Evolutionary conservation across 495 filamentous ascomycete species (phyloP), one percentile per base, ranked within the genome.

Genomic region (Beverwykella pulmonaria): DNA sequence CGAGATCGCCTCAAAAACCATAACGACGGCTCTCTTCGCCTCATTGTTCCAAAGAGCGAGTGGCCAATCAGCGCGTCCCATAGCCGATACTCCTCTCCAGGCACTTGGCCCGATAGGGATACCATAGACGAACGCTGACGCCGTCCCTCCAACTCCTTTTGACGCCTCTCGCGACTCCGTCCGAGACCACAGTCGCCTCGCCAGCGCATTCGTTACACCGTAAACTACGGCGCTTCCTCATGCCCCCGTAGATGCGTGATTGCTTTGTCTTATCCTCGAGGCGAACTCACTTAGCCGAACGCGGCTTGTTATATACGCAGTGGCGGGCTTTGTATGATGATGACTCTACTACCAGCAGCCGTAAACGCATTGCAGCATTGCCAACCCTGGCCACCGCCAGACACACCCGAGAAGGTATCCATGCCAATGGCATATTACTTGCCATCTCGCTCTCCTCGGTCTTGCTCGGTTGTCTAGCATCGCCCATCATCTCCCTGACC

Each of bases 91-190:
- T 17, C 19, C 17, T 4, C 49, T 56, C 3, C 32, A 0, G 25
- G n/a, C 55, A 17, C 60, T 63, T 65, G 46, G n/a, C 60, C 32
- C 2, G 2, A 55, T 26, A 6, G 4, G 67, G 61, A 44, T 34
- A 32, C 47, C 25, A 48, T 69, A 60, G 56, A 65, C 67, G 67
- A 69, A 57, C 32, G 34, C 49, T 27, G 39, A 56, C 53, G 61
- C 61, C 44, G 47, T 29, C 53, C 26, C 46, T 36, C 17, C 53
- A 68, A 26, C 41, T 27, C 19, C 41, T 30, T 53, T 36, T 34
- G 50, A 63, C 59, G 59, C 65, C 59, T 55, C 65, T 68, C 64
- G 64, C 50, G 32, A 54, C 46, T 53, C 9, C 23, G 20, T 54
- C 55, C 26, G 54, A 44, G 39, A 14, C 55, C 9, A 32, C 32